Evolutionary conservation across 2,329 filamentous ascomycete species (phyloP).

Genomic region (Amauroascus niger): DNA sequence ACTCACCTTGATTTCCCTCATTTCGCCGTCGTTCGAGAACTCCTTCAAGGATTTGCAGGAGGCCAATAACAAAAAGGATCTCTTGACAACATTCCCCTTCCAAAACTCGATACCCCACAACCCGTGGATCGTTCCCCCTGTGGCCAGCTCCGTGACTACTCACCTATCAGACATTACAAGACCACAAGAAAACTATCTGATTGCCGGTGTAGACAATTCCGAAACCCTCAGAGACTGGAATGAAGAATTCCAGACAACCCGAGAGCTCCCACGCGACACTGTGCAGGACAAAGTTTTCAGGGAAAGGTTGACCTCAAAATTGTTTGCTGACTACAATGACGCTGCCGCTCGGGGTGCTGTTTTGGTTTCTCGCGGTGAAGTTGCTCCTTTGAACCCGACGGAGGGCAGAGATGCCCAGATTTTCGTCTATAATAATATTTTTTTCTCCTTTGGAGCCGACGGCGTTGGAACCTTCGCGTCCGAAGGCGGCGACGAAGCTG

Average conservation of each 20-base stretch:
- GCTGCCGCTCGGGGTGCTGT: slow-evolving; percentile 86
- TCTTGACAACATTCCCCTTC: slow-evolving; percentile 86
- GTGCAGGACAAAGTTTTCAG: slow-evolving; percentile 95
- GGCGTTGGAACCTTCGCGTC: slow-evolving; percentile 94
- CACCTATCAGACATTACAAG: slow-evolving; percentile 79
- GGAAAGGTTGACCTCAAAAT: slow-evolving; percentile 84
- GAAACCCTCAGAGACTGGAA: slow-evolving; percentile 98
- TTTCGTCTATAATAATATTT: slow-evolving; percentile 99
- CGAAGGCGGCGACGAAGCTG: slow-evolving; percentile 93
- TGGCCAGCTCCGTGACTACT: slow-evolving; percentile 50
- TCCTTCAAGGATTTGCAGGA: slow-evolving; percentile 73
- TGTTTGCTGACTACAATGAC: slow-evolving; percentile 96
- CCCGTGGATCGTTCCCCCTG: slow-evolving; percentile 76
- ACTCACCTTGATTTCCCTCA: slow-evolving; percentile 61
- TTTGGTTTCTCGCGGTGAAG: slow-evolving; percentile 82
- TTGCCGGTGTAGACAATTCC: slow-evolving; percentile 83
- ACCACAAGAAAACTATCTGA: slow-evolving; percentile 83
- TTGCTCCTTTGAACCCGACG: slow-evolving; percentile 87
- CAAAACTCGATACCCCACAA: slow-evolving; percentile 87
- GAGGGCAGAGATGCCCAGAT: slow-evolving; percentile 90
- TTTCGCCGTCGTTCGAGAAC: slow-evolving; percentile 74
- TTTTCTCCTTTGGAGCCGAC: slow-evolving; percentile 96
- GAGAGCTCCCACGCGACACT: slow-evolving; percentile 84
- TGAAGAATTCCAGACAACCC: slow-evolving; percentile 94
- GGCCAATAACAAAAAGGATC: slow-evolving; percentile 74